Percentiles rank a stretch among this genome's conserved stretches.
Conservation (phyloP, 2,329 filamentous ascomycete genomes). For the Elsinoe batatas region DNA sequence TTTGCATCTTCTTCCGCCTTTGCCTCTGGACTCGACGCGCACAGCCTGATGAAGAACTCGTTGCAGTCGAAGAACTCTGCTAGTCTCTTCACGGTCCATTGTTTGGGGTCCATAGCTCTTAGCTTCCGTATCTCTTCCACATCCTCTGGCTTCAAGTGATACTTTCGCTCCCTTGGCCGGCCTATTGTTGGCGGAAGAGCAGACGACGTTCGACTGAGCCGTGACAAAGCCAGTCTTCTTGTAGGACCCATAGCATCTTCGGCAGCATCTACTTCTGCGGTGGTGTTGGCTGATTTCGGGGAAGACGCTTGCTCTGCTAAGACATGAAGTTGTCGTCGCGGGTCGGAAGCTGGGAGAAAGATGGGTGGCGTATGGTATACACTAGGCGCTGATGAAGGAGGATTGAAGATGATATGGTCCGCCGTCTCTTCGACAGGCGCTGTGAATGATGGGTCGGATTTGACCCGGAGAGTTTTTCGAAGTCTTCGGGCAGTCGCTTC, state of each 20-base stretch:
- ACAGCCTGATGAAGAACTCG: slow-evolving; percentile 52
- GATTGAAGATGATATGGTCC: slow-evolving; percentile 56
- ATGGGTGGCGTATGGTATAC: slow-evolving; percentile 55
- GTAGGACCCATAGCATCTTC: slow-evolving; percentile 6
- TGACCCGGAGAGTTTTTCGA: slow-evolving; percentile 37
- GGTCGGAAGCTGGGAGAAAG: slow-evolving; percentile 52
- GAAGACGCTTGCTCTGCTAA: slow-evolving; percentile 19
- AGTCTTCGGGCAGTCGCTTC: slow-evolving; percentile 38
- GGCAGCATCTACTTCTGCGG: slow-evolving; percentile 6
- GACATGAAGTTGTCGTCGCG: slow-evolving; percentile 39
- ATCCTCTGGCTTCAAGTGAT: slow-evolving; percentile 48
- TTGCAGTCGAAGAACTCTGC: slow-evolving; percentile 55
- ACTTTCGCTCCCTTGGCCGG: slow-evolving; percentile 46
- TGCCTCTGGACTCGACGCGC: slow-evolving; percentile 42
- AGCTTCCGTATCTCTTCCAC: slow-evolving; percentile 51
- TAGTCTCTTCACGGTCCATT: slow-evolving; percentile 50
- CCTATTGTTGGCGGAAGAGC: slow-evolving; percentile 39
- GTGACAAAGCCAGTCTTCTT: slow-evolving; percentile 16
- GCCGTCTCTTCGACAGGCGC: slow-evolving; percentile 25
- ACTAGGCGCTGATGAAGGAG: slow-evolving; percentile 52
- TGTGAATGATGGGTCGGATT: slow-evolving; percentile 35
- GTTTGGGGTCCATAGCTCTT: slow-evolving; percentile 44
- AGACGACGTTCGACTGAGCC: slow-evolving; percentile 17
- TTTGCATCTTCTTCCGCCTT: slow-evolving; percentile 35
- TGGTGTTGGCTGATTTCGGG: slow-evolving; percentile 19